A percentile compares a stretch with the other conserved stretches of the same genome.
Evolutionary conservation across 371 early-diverging fungal genomes (phyloP).

Genomic region (Cladochytrium tenue): DNA sequence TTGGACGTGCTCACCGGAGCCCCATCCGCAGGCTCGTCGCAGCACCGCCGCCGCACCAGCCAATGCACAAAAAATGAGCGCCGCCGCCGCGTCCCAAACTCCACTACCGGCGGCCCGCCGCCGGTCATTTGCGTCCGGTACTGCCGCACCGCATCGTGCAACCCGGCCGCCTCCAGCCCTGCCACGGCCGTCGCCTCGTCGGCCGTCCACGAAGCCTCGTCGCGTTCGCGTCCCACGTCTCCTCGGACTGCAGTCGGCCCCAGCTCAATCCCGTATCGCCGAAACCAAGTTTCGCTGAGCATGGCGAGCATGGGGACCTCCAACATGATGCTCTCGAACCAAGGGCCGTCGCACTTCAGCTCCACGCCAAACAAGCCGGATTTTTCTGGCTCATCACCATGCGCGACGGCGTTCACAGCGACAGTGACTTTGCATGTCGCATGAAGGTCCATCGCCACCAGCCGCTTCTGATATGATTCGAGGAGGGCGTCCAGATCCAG

Average conservation of each 20-base stretch:
- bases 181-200: neutral
- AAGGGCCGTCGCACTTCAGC: neutral
- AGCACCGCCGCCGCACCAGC: neutral
- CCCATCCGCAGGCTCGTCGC: too few relatives aligned
- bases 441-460: neutral
- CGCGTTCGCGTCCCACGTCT: neutral
- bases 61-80: neutral
- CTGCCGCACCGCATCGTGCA: neutral
- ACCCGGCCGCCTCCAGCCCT: neutral
- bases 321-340: neutral
- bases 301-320: neutral
- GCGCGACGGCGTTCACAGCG: neutral
- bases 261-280: too few relatives aligned
- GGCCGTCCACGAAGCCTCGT: neutral
- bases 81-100: neutral
- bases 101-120: neutral
- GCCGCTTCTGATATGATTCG: neutral
- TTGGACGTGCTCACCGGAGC: slow-evolving; percentile 57
- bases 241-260: too few relatives aligned
- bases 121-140: neutral
- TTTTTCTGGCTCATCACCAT: neutral
- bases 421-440: neutral
- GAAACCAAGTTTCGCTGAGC: neutral
- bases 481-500: neutral
- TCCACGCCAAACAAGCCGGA: neutral